Conservation (phyloP, 2,329 filamentous ascomycete genomes). For the Colletotrichum scovillei region DNA sequence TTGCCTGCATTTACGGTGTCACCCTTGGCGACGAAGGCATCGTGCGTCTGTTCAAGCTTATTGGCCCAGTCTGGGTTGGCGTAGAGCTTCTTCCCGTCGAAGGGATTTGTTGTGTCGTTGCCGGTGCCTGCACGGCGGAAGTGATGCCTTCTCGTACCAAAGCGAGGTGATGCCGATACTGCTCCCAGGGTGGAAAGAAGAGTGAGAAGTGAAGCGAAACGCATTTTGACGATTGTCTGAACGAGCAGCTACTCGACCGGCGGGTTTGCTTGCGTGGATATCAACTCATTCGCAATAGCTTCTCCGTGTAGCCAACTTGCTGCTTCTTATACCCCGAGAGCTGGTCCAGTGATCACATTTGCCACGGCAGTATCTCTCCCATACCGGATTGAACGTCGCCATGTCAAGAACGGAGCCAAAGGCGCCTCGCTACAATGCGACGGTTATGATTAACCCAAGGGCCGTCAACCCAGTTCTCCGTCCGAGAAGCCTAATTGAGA, state of each 20-base stretch:
- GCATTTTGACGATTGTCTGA: conserved; percentile 13
- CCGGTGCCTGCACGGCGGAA: conserved; percentile 1
- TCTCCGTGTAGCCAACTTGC: neutral
- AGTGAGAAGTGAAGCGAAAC: conserved; percentile 31
- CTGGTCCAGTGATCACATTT: neutral
- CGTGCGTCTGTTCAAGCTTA: conserved; percentile 53
- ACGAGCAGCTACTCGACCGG: neutral
- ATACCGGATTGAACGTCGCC: neutral
- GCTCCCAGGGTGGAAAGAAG: conserved; percentile 29
- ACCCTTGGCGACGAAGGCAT: conserved; percentile 47
- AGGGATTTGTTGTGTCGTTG: conserved; percentile 50
- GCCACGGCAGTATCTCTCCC: neutral
- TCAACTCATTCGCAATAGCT: neutral
- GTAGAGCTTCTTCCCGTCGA: conserved; percentile 59
- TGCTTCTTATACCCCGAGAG: neutral
- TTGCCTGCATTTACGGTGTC: conserved; percentile 51
- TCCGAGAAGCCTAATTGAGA: conserved; percentile 10
- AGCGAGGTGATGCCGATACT: conserved; percentile 33
- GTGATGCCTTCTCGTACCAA: conserved; percentile 16
- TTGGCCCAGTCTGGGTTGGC: conserved; percentile 55
- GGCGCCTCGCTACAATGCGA: conserved; percentile 10
- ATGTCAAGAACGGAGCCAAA: conserved; percentile 20
- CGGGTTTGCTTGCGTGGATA: neutral
- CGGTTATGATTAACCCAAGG: neutral
- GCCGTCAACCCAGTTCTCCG: neutral